Conservation (phyloP, 208 protist species). For the Leishmania tarentolae region DNA sequence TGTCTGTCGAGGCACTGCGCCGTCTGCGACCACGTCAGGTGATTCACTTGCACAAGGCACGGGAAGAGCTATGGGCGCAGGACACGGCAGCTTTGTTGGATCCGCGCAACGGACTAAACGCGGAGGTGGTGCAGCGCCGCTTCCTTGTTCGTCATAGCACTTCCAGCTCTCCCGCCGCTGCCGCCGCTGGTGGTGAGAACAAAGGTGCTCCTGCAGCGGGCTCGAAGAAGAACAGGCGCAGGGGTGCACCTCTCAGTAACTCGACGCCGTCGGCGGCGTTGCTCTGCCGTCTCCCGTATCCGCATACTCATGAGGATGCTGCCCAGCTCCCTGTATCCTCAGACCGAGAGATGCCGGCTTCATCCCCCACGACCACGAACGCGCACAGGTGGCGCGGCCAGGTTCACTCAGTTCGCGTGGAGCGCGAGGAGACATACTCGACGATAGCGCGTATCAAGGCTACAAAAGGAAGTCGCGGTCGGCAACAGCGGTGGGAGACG, state of each 20-base stretch:
- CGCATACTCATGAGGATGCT: slow-evolving; percentile 12
- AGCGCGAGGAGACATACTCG: slow-evolving; percentile 36
- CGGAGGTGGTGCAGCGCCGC: slow-evolving; percentile 54
- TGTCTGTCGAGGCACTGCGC: slow-evolving; percentile 75
- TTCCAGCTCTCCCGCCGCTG: neutral
- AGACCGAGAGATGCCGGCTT: neutral
- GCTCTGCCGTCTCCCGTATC: slow-evolving; percentile 53
- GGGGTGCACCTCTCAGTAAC: neutral
- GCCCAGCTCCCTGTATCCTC: neutral
- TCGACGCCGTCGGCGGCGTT: neutral
- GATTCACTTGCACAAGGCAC: slow-evolving; percentile 65
- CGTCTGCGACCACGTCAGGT: slow-evolving; percentile 71
- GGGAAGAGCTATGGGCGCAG: slow-evolving; percentile 49
- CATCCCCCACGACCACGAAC: neutral
- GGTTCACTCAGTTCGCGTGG: slow-evolving; percentile 47
- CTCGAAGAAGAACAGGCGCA: slow-evolving; percentile 1
- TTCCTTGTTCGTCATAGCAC: slow-evolving; percentile 55
- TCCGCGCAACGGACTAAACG: slow-evolving; percentile 67
- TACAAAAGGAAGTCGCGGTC: slow-evolving; percentile 48
- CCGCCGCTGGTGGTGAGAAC: neutral
- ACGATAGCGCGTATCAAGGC: slow-evolving; percentile 29
- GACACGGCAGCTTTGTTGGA: slow-evolving; percentile 43
- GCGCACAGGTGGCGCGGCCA: slow-evolving; percentile 25
- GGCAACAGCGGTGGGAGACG: slow-evolving; percentile 59
- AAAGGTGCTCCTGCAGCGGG: neutral